Conservation (phyloP, 495 filamentous ascomycete species). For the Ramalina intermedia region DNA sequence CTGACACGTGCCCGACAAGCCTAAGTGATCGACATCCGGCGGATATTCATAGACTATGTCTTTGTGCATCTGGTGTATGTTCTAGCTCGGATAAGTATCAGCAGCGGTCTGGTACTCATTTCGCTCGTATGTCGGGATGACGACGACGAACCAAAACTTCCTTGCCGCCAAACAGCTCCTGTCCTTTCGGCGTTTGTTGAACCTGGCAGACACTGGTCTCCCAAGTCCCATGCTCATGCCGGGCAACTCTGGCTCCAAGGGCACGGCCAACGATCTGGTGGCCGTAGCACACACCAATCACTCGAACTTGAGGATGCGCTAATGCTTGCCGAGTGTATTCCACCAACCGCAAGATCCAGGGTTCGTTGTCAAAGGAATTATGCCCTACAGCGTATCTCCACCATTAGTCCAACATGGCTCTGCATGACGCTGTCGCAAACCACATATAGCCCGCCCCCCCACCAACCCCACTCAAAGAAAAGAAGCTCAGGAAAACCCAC, state of each 20-base stretch:
- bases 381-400: constrained; percentile 21
- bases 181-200: constrained; percentile 53
- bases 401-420: not conserved
- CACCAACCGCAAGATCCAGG: constrained; percentile 66
- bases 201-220: constrained; percentile 64
- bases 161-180: constrained; percentile 52
- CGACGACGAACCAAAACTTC: constrained; percentile 46
- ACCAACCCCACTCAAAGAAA: not conserved
- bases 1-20: constrained; percentile 47
- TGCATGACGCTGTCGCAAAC: too few relatives aligned
- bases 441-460: not conserved
- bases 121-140: not conserved
- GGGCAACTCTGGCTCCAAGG: constrained; percentile 50
- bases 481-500: constrained; percentile 9
- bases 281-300: constrained; percentile 80
- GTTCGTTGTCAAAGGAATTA: constrained; percentile 50
- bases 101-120: not conserved
- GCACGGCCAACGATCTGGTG: constrained; percentile 81
- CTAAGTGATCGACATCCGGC: constrained; percentile 43
- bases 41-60: constrained; percentile 63
- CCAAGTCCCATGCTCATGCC: constrained; percentile 54
- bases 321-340: constrained; percentile 49
- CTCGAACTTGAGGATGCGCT: constrained; percentile 40
- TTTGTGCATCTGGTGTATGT: constrained; percentile 79
- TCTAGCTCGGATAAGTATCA: constrained; percentile 28